Conservation (phyloP, 2,329 filamentous ascomycete species). For the Zymoseptoria crescenta region DNA sequence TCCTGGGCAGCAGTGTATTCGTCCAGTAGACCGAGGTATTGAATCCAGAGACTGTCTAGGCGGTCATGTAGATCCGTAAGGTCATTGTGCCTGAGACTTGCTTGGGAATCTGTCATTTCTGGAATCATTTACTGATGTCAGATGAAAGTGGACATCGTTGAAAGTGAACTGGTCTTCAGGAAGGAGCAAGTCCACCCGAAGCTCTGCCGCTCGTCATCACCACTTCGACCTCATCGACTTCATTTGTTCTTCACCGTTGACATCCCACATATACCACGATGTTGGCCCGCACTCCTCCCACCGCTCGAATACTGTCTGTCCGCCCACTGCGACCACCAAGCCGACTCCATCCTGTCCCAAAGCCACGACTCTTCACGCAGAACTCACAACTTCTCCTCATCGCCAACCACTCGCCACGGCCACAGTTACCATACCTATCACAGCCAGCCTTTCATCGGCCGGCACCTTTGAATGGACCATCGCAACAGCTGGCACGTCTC, state of each 20-base stretch:
- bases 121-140: background rate
- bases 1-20: slow-evolving; percentile 55
- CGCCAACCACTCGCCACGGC: slow-evolving; percentile 44
- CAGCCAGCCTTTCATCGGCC: slow-evolving; percentile 36
- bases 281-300: slow-evolving; percentile 12
- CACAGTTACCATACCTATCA: slow-evolving; percentile 59
- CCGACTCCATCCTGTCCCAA: background rate
- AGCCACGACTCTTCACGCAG: slow-evolving; percentile 51
- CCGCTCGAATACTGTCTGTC: slow-evolving; percentile 18
- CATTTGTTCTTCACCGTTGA: background rate
- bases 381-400: slow-evolving; percentile 48
- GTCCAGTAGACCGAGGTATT: slow-evolving; percentile 59
- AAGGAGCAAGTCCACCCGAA: background rate
- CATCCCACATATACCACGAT: slow-evolving; percentile 9
- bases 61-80: slow-evolving; percentile 27
- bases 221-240: background rate
- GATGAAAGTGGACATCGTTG: background rate
- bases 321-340: slow-evolving; percentile 22
- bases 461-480: slow-evolving; percentile 14
- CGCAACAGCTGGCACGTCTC: slow-evolving; percentile 53
- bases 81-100: background rate
- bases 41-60: slow-evolving; percentile 57
- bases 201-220: background rate
- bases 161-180: background rate
- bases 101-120: background rate